A percentile compares a stretch with the other conserved stretches of the same genome.
Conservation (phyloP, 2,329 filamentous ascomycete species). For the Sphaerulina vaccinii region DNA sequence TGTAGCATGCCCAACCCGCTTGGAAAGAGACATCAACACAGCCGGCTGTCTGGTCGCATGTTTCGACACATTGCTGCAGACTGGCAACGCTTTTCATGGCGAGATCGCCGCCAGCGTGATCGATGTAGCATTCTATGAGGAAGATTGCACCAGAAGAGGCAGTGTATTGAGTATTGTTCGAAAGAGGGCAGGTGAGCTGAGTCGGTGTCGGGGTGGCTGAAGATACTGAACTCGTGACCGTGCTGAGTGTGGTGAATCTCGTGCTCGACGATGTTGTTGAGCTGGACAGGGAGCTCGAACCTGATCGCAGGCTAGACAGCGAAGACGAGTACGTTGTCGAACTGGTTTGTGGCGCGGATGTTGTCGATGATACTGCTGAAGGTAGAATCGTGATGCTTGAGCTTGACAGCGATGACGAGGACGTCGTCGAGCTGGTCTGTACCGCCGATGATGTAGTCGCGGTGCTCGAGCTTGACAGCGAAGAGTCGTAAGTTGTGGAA, state of each 20-base stretch:
- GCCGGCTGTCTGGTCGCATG: conserved; percentile 23
- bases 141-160: conserved; percentile 27
- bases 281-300: no score
- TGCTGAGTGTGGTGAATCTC: no score
- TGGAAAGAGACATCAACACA: conserved; percentile 32
- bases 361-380: no score
- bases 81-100: conserved; percentile 15
- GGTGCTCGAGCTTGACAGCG: neutral
- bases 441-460: neutral
- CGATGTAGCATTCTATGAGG: conserved; percentile 33
- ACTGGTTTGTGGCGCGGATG: no score
- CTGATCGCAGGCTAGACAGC: no score
- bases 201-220: neutral
- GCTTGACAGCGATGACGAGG: no score
- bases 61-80: conserved; percentile 28
- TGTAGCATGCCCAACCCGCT: conserved; percentile 19
- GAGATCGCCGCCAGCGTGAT: conserved; percentile 34
- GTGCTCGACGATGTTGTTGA: no score
- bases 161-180: conserved; percentile 26
- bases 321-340: no score
- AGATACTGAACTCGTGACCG: neutral
- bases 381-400: no score
- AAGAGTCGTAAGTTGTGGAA: neutral
- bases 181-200: conserved; percentile 24
- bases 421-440: no score